Evolutionary conservation across 345 rosid genomes (phyloP).

Genomic region (Citrus cavaleriei): DNA sequence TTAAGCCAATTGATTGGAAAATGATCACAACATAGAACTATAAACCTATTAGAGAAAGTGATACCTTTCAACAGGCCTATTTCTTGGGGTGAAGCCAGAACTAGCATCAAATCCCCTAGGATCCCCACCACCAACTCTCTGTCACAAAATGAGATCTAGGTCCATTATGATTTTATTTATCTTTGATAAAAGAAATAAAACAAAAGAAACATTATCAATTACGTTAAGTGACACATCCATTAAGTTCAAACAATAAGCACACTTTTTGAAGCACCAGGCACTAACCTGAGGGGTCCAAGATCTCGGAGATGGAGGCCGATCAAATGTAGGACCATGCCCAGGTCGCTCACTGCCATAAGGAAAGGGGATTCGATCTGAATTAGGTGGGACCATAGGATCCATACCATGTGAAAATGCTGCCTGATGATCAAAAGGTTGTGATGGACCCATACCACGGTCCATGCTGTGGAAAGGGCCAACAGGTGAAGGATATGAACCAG

Average conservation of each 20-base stretch:
- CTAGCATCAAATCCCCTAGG: constrained; percentile 55
- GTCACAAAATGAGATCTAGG: constrained; percentile 8
- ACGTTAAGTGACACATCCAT: background rate
- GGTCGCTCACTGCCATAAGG: constrained; percentile 48
- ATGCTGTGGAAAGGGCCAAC: constrained; percentile 49
- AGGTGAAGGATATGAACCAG: constrained; percentile 55
- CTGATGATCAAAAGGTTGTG: constrained; percentile 43
- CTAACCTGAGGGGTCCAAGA: constrained; percentile 74
- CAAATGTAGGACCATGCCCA: constrained; percentile 66
- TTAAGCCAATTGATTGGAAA: background rate
- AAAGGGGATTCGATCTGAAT: constrained; percentile 35
- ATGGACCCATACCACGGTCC: constrained; percentile 34
- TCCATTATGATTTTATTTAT: background rate
- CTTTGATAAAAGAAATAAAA: constrained; percentile 2
- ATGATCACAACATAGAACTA: background rate
- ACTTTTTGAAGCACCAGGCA: background rate
- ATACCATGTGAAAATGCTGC: constrained; percentile 43
- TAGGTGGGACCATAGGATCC: constrained; percentile 33
- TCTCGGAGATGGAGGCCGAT: constrained; percentile 66
- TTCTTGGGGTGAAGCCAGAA: constrained; percentile 45
- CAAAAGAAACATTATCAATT: background rate
- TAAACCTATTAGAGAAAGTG: constrained; percentile 1
- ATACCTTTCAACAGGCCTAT: constrained; percentile 54
- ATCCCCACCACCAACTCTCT: constrained; percentile 45
- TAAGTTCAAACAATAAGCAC: background rate